Conservation (phyloP, 2,329 filamentous ascomycete species). For the Leptographium flavum region DNA sequence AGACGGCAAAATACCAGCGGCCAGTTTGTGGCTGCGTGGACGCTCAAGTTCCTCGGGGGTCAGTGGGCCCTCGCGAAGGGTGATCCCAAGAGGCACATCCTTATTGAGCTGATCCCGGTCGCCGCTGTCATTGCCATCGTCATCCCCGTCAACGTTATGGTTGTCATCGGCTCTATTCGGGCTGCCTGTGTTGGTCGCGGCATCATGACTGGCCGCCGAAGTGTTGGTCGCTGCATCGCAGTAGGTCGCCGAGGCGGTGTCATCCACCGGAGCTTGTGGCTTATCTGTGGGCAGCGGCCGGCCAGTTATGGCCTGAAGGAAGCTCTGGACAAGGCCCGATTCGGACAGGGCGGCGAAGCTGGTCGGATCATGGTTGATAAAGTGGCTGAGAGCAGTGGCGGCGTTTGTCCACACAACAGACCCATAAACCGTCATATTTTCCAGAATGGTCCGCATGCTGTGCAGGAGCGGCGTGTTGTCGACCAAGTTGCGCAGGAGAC, state of each 20-base stretch:
- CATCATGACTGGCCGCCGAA: no score
- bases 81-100: constrained; percentile 17
- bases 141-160: background rate
- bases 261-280: background rate
- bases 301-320: constrained; percentile 68
- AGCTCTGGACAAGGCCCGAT: constrained; percentile 74
- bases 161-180: constrained; percentile 11
- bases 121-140: constrained; percentile 8
- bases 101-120: constrained; percentile 22
- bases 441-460: constrained; percentile 68
- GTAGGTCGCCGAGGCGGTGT: background rate
- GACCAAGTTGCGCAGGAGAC: constrained; percentile 80
- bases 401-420: constrained; percentile 93
- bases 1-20: constrained; percentile 69
- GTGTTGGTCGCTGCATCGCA: background rate
- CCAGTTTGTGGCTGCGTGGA: constrained; percentile 31
- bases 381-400: constrained; percentile 81
- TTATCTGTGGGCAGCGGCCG: constrained; percentile 21
- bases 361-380: constrained; percentile 97
- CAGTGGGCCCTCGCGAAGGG: constrained; percentile 36
- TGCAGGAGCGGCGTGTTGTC: constrained; percentile 77
- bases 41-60: constrained; percentile 32
- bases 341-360: constrained; percentile 94
- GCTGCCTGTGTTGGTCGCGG: constrained; percentile 14
- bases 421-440: constrained; percentile 66